Evolutionary conservation across 768 basidiomycete species (phyloP), one percentile per base, ranked within the genome.

Genomic region (Lyophyllum semitale): DNA sequence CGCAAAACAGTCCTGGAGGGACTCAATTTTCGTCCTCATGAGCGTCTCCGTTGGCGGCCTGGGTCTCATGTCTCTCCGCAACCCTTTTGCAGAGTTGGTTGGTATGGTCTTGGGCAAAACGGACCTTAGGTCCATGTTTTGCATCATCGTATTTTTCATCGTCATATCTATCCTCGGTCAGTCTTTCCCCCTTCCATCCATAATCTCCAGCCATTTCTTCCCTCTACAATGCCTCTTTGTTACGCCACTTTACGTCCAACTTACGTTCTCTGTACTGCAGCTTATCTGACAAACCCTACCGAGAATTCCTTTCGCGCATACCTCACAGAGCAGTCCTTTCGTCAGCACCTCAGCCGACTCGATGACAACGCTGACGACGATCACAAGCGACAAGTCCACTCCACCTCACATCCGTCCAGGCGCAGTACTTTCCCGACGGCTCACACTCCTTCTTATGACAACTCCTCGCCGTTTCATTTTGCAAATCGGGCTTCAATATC

Each of bases 241-340:
- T 48, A 50, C 53, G 53, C 54, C 51, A 55, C 47, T 42, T 22
- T 59, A 18, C 55, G 48, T 26, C 60, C 51, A 33, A 52, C 53
- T 63, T 52, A 37, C 54, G 53, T 48, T 53, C 54, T 57, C 40
- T 49, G 44, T 47, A 7, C 25, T 26, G 2, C 76, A 98, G 96
- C 95, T 45, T 94, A 94, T 77, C 84, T 95, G 68, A 93, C 94
- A 30, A 98, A 98, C 71, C 96, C 96, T 22, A 86, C 89, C 53
- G 95, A 98, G 72, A 87, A 87, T 44, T 94, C 94, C 7, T 98
- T 99, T 73, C 87, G 95, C 49, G 80, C 93, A 18, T 95, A 93
- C 74, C 87, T 98, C 62, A 98, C 95, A n/a, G 95, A 97, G 67
- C 91, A 92, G 66, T 95, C 94, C 23, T 98, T 99, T 71, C 91